Evolutionary conservation across 371 early-diverging fungal genomes (phyloP), one percentile per base, ranked within the genome.

Genomic region (Phascolomyces articulosus): DNA sequence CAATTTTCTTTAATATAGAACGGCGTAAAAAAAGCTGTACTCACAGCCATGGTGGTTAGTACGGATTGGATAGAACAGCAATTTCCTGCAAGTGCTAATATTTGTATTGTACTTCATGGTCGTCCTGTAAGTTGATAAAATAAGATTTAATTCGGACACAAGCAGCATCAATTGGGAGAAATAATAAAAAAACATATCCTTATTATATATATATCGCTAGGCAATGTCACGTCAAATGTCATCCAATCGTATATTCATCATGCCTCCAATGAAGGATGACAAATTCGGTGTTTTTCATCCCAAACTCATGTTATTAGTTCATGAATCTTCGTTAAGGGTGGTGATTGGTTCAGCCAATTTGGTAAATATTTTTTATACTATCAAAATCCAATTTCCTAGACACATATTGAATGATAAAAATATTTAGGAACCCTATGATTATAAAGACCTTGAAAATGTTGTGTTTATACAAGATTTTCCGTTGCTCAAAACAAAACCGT

Each of bases 391-490:
- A 0, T 34, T 31, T 34, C 9, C 2, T 34, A 34, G 9, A 11
- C 34, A 34, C 6, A 6, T 9, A 34, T 9, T 9, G 11, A 34
- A 34, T 9, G 34, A 34, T 34, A 0, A 34, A 34, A 34, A 34
- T 34, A 11, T 34, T 21, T 47, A 77, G 80, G 75, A 70, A 44
- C 44, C 60, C 0, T 82, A 75, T 26, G 82, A 82, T 63, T 82
- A 79, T 34, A 69, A 70, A 28, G 79, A 79, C 1, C 56, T 82
- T 27, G 82, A 82, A 34, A 82, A 82, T 64, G 82, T 79, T 13
- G 73, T 82, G 1, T 82, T 82, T 51, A 79, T 82, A 4, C 82
- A 82, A 59, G 82, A 82, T 58, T 82, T 82, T 21, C 79, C 79
- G 3, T 47, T 13, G 58, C 60, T 0, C n/a, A n/a, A n/a, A n/a